These are phyloP conservation scores for Neolecta irregularis DNA, from an alignment of 1,139 yeast species.

Conservation along the genomic window DNA sequence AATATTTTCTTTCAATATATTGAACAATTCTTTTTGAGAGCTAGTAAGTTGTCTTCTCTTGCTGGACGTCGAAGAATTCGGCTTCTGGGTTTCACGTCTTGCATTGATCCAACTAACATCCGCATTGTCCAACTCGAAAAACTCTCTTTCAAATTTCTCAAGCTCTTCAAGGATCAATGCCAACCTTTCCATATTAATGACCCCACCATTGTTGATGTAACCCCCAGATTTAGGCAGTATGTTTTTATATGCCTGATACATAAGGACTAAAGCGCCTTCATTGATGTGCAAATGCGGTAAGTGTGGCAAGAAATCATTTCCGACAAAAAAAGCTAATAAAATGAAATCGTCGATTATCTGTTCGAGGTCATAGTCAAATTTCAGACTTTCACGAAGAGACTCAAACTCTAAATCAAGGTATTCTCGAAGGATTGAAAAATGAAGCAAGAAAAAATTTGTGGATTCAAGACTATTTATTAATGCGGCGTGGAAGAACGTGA, in stretches of 20 bases:
- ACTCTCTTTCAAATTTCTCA: slow-evolving; percentile 49
- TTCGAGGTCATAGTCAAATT: slow-evolving; percentile 72
- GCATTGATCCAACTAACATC: slow-evolving; percentile 83
- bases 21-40: no score
- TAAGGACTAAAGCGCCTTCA: slow-evolving; percentile 88
- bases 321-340: slow-evolving; percentile 82
- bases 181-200: slow-evolving; percentile 57
- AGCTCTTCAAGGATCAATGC: slow-evolving; percentile 68
- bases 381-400: slow-evolving; percentile 43
- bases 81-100: slow-evolving; percentile 30
- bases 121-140: slow-evolving; percentile 45
- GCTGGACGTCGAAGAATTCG: slow-evolving; percentile 1
- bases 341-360: slow-evolving; percentile 84
- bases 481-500: neutral
- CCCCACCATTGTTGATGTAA: slow-evolving; percentile 70
- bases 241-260: slow-evolving; percentile 74
- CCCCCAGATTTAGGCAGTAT: slow-evolving; percentile 64
- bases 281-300: slow-evolving; percentile 85
- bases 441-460: slow-evolving; percentile 70
- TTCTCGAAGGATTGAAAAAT: slow-evolving; percentile 75
- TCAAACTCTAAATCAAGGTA: slow-evolving; percentile 74
- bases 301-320: slow-evolving; percentile 97
- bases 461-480: slow-evolving; percentile 36
- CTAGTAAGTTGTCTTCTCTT: neutral
- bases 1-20: no score